phyloP scores from a whole-genome alignment of 2,329 filamentous ascomycete genomes.

The Penicillium sp. region DNA sequence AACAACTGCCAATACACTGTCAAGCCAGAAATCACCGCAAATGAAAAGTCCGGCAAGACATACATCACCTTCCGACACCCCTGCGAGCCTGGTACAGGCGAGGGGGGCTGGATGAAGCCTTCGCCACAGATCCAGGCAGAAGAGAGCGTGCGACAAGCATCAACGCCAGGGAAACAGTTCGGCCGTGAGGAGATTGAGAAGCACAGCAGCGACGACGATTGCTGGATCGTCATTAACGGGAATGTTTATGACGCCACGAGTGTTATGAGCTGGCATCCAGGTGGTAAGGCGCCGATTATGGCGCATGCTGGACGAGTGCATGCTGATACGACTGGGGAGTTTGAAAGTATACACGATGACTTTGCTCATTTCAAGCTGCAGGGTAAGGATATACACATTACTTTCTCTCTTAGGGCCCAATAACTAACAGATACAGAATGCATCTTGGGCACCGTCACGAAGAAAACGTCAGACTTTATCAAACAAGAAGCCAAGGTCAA shows the following conservation, averaged over 20 bases:
- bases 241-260: slow-evolving; percentile 58
- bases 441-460: slow-evolving; percentile 54
- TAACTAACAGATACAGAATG: slow-evolving; percentile 49
- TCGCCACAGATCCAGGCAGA: slow-evolving; percentile 53
- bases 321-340: slow-evolving; percentile 55
- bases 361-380: slow-evolving; percentile 57
- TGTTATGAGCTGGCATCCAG: slow-evolving; percentile 56
- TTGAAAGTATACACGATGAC: slow-evolving; percentile 57
- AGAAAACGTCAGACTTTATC: slow-evolving; percentile 55
- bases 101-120: slow-evolving; percentile 58
- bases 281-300: slow-evolving; percentile 54
- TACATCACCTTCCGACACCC: slow-evolving; percentile 54
- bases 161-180: slow-evolving; percentile 56
- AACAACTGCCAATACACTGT: slow-evolving; percentile 59
- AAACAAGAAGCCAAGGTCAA: slow-evolving; percentile 49
- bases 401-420: neutral
- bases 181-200: slow-evolving; percentile 60
- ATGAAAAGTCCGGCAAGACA: slow-evolving; percentile 38
- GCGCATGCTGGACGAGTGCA: slow-evolving; percentile 57
- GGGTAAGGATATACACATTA: slow-evolving; percentile 35
- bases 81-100: slow-evolving; percentile 48
- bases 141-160: slow-evolving; percentile 50
- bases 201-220: slow-evolving; percentile 54
- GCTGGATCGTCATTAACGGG: slow-evolving; percentile 59
- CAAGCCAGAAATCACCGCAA: slow-evolving; percentile 40